A percentile compares a stretch with the other conserved stretches of the same genome.
Evolutionary conservation across 2,329 filamentous ascomycete species (phyloP).

Genomic region (Trichophyton schoenleinii): DNA sequence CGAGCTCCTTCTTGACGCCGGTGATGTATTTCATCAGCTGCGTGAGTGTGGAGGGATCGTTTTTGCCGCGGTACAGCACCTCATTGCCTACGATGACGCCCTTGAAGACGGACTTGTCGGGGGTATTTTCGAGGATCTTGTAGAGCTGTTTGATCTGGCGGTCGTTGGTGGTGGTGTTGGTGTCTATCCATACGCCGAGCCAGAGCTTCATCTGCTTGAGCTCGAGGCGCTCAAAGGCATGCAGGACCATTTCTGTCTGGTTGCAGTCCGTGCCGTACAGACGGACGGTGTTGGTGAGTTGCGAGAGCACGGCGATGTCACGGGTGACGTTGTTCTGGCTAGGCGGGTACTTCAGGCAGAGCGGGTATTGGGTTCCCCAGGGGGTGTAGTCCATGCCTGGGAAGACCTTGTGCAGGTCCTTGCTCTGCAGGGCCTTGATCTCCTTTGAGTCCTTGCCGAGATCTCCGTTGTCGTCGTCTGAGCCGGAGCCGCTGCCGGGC

Average conservation of each 20-base stretch:
- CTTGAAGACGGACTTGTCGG: constrained; percentile 40
- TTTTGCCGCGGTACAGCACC: constrained; percentile 42
- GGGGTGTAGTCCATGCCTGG: constrained; percentile 93
- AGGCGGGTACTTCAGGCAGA: constrained; percentile 62
- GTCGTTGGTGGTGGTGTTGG: constrained; percentile 67
- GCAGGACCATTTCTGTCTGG: constrained; percentile 85
- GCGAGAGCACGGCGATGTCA: constrained; percentile 78
- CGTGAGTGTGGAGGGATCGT: constrained; percentile 51
- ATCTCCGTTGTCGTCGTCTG: constrained; percentile 57
- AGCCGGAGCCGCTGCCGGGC: constrained; percentile 35
- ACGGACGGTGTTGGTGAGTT: constrained; percentile 75
- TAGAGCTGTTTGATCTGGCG: constrained; percentile 79
- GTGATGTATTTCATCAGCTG: constrained; percentile 53
- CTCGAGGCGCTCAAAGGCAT: constrained; percentile 62
- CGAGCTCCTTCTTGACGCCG: constrained; percentile 61
- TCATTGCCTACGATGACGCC: constrained; percentile 54
- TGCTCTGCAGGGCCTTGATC: constrained; percentile 71
- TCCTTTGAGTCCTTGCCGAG: constrained; percentile 61
- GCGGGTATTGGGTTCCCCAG: constrained; percentile 78
- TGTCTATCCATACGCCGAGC: constrained; percentile 88
- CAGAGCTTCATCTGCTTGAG: constrained; percentile 72
- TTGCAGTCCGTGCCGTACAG: constrained; percentile 96
- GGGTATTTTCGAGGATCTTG: constrained; percentile 53
- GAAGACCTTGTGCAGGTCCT: constrained; percentile 79
- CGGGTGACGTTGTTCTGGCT: constrained; percentile 91